These are phyloP conservation scores for Backusella luteola DNA, from an alignment of 192 early-diverging fungal genomes.

Conservation along the genomic window DNA sequence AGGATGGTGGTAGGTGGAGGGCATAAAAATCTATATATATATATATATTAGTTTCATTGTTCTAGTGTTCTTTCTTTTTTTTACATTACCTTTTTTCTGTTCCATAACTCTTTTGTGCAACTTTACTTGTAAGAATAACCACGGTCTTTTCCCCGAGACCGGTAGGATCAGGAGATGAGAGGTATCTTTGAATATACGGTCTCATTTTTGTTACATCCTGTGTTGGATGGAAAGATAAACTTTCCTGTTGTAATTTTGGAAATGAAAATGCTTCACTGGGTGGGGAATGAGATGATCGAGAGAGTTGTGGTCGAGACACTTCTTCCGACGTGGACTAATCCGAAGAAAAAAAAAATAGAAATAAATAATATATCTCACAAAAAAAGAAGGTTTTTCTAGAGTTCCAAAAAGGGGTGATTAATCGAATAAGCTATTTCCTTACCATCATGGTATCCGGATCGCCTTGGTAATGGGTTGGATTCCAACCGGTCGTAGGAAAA, in stretches of 20 bases:
- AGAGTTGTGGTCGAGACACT: neutral
- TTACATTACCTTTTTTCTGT: slow-evolving; percentile 75
- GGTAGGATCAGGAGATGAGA: slow-evolving; percentile 41
- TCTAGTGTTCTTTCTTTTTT: neutral
- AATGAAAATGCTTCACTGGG: neutral
- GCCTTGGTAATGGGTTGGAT: neutral
- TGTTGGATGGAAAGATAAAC: neutral
- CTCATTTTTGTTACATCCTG: slow-evolving; percentile 23
- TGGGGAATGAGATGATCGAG: neutral
- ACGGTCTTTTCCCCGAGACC: slow-evolving; percentile 60
- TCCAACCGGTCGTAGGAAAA: neutral
- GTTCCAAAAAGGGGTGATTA: neutral
- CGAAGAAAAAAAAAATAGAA: neutral
- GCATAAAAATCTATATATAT: slow-evolving; percentile 63
- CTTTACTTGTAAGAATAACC: slow-evolving; percentile 82
- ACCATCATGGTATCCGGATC: neutral
- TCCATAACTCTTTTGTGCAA: slow-evolving; percentile 93
- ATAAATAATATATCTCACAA: neutral
- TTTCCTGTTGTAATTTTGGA: neutral
- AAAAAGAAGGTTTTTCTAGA: too few relatives aligned
- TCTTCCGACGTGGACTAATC: neutral
- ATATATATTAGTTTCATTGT: neutral
- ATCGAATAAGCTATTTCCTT: neutral
- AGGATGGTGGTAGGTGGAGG: slow-evolving; percentile 81
- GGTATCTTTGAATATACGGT: slow-evolving; percentile 50